Base-by-base conservation (phyloP, 495 filamentous ascomycete genomes). In the Lophium mytilinum region DNA sequence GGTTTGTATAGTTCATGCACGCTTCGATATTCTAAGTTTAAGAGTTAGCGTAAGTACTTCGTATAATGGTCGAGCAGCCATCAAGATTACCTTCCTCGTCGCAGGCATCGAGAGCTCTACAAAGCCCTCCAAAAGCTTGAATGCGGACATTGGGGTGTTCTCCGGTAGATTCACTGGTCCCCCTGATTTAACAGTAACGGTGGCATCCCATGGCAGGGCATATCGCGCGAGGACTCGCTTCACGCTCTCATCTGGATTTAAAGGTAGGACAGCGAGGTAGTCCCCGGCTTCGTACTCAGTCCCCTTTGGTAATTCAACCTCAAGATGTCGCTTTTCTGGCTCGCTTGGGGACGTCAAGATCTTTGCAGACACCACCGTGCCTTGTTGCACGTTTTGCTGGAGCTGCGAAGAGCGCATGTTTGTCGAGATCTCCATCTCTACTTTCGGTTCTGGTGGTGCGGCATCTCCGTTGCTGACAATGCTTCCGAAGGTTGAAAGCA, bases 241-340 rank as follows among this genome's bases (percentile, higher is more conserved):
- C 39, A 88, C 76, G n/a, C 70, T 79, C 21, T 73, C 71, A 53
- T 72, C 73, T 9, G 81, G 78, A 63, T 89, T 89, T 14, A 86
- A 72, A 0, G 86, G 86, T 0, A 88, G 71, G 9, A 89, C 75
- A 1, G 85, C 82, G 0, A 90, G 75, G 61, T 90, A 88, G 59
- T 90, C 86, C 33, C 86, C 86, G 10, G 80, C 77, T 41, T 75
- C 73, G 67, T 89, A 90, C 11, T 75, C 74, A 71, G 80, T 78
- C 34, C 78, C 83, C 9, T 70, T 74, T 0, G 86, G 85, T 0
- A 89, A 70, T 50, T 80, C 72, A 51, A 89, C 74, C 50, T 80
- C 78, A 17, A 89, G 67, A 62, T 85, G 77, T 36, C 78, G 77
- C 69, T 87, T 87, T 18, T 71, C 66, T 0, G 80, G 76, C 18